Percentiles rank a stretch among this genome's conserved stretches.
Conservation (phyloP, 306 rosid species). For the Pueraria montana region DNA sequence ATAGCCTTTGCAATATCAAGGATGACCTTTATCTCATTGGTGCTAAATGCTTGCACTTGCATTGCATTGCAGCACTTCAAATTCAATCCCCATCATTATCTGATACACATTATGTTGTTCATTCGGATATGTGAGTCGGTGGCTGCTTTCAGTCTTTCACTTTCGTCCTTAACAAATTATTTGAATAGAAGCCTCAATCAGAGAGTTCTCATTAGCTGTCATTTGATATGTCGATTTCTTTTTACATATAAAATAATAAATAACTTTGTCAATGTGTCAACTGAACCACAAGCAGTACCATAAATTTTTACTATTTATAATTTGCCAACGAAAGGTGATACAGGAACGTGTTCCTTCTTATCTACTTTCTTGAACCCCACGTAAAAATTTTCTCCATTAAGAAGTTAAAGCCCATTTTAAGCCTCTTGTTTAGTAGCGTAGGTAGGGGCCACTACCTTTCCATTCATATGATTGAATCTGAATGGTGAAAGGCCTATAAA, state of each 20-base stretch:
- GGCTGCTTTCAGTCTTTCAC: conserved; percentile 17
- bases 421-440: neutral
- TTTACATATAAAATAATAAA: conserved; percentile 9
- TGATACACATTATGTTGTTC: neutral
- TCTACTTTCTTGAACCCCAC: conserved; percentile 21
- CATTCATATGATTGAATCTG: conserved; percentile 55
- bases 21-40: neutral
- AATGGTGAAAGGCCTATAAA: conserved; percentile 42
- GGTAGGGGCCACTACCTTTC: conserved; percentile 53
- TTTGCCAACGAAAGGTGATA: neutral
- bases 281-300: conserved; percentile 26
- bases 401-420: conserved; percentile 19
- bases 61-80: neutral
- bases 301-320: neutral
- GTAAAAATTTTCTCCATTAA: neutral
- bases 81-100: neutral
- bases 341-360: neutral
- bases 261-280: conserved; percentile 31
- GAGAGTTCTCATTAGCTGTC: conserved; percentile 45
- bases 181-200: conserved; percentile 39
- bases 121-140: conserved; percentile 16
- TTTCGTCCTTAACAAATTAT: conserved; percentile 22
- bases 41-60: conserved; percentile 6
- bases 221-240: conserved; percentile 27
- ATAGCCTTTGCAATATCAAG: conserved; percentile 16